phyloP scores from a whole-genome alignment of 495 filamentous ascomycete species.

The Podospora fimiseda region DNA sequence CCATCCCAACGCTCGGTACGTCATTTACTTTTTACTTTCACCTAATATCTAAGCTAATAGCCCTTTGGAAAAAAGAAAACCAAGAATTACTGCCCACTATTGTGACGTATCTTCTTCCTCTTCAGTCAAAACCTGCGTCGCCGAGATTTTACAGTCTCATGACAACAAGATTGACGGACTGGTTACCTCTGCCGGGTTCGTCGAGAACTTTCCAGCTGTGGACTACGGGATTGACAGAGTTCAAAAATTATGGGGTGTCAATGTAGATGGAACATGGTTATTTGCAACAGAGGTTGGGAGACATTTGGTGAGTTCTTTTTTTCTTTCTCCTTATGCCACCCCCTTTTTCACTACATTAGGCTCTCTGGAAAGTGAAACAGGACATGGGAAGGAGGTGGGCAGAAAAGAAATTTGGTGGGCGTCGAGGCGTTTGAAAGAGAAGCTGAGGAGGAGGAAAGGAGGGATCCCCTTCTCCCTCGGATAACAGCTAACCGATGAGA shows the following conservation, averaged over 20 bases:
- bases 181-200: constrained; percentile 93
- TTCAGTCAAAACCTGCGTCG: constrained; percentile 65
- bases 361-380: no score
- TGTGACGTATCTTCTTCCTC: constrained; percentile 74
- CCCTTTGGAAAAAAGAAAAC: no score
- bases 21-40: background rate
- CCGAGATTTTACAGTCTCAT: constrained; percentile 61
- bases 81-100: constrained; percentile 83
- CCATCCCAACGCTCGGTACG: constrained; percentile 52
- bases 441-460: no score
- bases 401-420: no score
- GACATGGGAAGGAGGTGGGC: no score
- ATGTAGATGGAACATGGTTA: constrained; percentile 89
- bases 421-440: no score
- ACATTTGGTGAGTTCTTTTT: constrained; percentile 50
- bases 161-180: constrained; percentile 75
- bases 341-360: background rate
- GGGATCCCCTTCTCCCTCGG: background rate
- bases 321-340: background rate
- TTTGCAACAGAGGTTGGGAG: constrained; percentile 80
- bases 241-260: constrained; percentile 88
- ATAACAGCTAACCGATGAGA: background rate
- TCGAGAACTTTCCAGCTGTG: constrained; percentile 89
- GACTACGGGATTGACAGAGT: constrained; percentile 82
- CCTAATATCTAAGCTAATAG: constrained; percentile 32